phyloP scores from a whole-genome alignment of 306 rosid genomes.

The Vigna nakashimae region DNA sequence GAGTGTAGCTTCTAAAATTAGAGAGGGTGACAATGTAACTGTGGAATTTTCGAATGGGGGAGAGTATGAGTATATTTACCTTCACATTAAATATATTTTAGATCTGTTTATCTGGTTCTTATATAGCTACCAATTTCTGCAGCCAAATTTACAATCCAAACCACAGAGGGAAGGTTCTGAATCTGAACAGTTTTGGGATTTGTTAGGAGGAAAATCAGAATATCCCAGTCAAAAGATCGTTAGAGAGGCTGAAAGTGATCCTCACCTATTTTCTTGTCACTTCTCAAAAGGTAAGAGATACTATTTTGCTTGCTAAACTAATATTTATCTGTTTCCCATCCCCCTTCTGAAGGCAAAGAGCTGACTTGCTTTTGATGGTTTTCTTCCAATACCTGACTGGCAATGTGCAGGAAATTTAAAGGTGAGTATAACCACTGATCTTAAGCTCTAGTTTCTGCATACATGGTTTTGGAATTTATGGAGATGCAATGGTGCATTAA shows the following conservation, averaged over 20 bases:
- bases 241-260: constrained; percentile 73
- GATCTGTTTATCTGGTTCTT: constrained; percentile 48
- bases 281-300: constrained; percentile 69
- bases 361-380: constrained; percentile 50
- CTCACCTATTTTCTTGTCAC: constrained; percentile 79
- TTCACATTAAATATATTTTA: neutral
- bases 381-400: constrained; percentile 41
- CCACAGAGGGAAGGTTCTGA: constrained; percentile 87
- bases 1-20: neutral
- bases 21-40: neutral
- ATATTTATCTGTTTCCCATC: constrained; percentile 3
- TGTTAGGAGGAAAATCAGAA: constrained; percentile 80
- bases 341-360: constrained; percentile 28
- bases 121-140: constrained; percentile 50
- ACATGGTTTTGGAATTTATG: constrained; percentile 39
- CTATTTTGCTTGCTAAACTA: constrained; percentile 30
- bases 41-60: neutral
- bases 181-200: constrained; percentile 87
- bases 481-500: constrained; percentile 1
- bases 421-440: constrained; percentile 53
- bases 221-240: constrained; percentile 77
- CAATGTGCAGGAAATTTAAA: constrained; percentile 71
- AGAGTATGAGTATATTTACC: neutral
- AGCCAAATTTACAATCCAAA: constrained; percentile 87
- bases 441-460: constrained; percentile 37